These are phyloP conservation scores for Prototheca cutis DNA, from an alignment of 163 green algal species.

Conservation along the genomic window DNA sequence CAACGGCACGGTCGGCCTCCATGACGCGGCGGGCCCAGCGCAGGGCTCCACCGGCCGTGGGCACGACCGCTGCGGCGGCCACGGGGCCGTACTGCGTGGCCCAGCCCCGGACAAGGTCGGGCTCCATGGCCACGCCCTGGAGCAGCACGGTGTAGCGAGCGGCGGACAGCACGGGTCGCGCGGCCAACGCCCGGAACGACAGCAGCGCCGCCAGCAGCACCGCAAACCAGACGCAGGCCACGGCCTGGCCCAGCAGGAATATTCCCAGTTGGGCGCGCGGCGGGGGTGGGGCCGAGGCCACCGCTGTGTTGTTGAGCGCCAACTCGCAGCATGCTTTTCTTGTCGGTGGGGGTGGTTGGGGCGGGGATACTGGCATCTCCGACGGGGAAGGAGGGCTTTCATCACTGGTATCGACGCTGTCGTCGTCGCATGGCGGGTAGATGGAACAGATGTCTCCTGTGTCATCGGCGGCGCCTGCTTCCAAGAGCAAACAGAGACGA, in stretches of 20 bases:
- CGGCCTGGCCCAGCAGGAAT: constrained; percentile 27
- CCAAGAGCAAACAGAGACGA: too few relatives aligned
- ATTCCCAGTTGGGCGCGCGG: constrained; percentile 29
- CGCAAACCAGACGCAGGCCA: constrained; percentile 21
- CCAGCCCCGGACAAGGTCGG: constrained; percentile 1
- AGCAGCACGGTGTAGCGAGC: not conserved
- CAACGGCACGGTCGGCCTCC: constrained; percentile 5
- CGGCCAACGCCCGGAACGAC: not conserved
- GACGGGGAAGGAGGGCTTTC: too few relatives aligned
- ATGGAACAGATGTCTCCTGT: not conserved
- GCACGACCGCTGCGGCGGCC: constrained; percentile 12
- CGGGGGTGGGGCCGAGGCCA: constrained; percentile 2
- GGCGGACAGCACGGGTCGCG: not conserved
- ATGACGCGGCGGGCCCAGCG: constrained; percentile 8
- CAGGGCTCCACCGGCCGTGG: constrained; percentile 11
- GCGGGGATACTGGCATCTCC: too few relatives aligned
- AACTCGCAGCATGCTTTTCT: constrained; percentile 36
- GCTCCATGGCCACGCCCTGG: constrained; percentile 7
- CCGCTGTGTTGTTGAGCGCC: not conserved
- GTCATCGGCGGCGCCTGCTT: not conserved
- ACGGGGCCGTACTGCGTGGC: constrained; percentile 19
- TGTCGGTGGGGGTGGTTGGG: too few relatives aligned
- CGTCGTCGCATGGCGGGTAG: constrained; percentile 1
- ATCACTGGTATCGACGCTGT: constrained; percentile 11
- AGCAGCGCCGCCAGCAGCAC: not conserved